Percentiles rank a stretch among this genome's conserved stretches.
Conservation (phyloP, 2,329 filamentous ascomycete genomes). For the Emmonsia crescens region DNA sequence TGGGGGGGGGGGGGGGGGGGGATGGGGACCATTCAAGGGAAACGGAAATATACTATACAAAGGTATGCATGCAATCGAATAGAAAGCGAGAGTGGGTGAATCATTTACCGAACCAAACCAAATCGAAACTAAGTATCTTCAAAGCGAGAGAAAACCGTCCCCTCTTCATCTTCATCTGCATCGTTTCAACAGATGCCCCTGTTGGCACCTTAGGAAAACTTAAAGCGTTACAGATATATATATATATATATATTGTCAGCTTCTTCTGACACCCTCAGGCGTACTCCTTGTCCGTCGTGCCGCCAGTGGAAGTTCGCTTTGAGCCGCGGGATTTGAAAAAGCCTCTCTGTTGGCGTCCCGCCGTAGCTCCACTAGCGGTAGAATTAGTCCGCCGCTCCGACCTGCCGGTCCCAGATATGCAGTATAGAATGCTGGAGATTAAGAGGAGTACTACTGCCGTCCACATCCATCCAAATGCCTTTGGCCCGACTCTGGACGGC, state of each 20-base stretch:
- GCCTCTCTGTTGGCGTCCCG: conserved; percentile 21
- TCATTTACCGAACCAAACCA: not conserved
- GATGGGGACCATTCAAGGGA: not conserved
- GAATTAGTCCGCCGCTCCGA: not conserved
- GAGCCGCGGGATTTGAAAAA: conserved; percentile 8
- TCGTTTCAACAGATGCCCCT: not conserved
- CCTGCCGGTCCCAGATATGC: conserved; percentile 34
- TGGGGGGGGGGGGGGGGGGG: not conserved
- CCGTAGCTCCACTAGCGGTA: not conserved
- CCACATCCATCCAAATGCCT: conserved; percentile 55
- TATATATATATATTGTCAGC: not conserved
- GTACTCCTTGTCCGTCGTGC: not conserved
- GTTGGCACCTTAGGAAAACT: not conserved
- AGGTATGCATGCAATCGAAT: not conserved
- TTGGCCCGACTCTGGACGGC: conserved; percentile 41
- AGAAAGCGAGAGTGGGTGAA: not conserved
- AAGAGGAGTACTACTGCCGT: conserved; percentile 45
- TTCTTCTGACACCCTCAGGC: not conserved
- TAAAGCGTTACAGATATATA: not conserved
- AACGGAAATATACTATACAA: not conserved
- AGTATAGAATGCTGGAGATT: conserved; percentile 48
- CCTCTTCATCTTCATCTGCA: not conserved
- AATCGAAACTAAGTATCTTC: not conserved
- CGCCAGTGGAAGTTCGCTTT: not conserved
- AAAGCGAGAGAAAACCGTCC: not conserved